Evolutionary conservation across 495 filamentous ascomycete genomes (phyloP).

Genomic region (Neurospora discreta): DNA sequence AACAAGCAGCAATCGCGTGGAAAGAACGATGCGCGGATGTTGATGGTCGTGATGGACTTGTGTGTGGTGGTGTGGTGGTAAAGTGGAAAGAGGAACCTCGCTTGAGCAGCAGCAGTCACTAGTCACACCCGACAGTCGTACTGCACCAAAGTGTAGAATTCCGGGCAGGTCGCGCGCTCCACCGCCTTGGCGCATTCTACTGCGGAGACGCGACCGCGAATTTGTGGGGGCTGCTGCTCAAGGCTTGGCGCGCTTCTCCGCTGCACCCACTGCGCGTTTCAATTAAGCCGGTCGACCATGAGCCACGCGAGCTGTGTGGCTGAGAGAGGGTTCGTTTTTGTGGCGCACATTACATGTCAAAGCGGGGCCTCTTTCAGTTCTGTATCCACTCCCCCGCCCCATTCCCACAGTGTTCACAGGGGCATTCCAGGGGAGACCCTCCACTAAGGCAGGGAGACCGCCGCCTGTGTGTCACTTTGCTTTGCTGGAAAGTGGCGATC

Average conservation of each 20-base stretch:
- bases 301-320: neutral
- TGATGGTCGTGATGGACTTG: constrained; percentile 1
- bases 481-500: constrained; percentile 30
- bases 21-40: constrained; percentile 20
- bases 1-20: constrained; percentile 1
- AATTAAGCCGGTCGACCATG: constrained; percentile 10
- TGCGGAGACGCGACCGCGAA: constrained; percentile 16
- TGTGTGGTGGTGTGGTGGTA: neutral
- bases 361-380: neutral
- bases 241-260: neutral
- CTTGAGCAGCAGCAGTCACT: neutral
- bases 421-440: neutral
- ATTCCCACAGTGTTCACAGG: neutral
- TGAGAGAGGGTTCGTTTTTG: neutral
- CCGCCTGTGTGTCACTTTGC: neutral
- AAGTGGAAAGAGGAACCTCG: constrained; percentile 7
- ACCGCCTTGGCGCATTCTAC: constrained; percentile 5
- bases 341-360: neutral
- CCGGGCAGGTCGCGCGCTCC: neutral
- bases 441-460: neutral
- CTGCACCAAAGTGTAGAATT: constrained; percentile 3
- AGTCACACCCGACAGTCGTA: too few species aligned
- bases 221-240: constrained; percentile 6
- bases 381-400: neutral
- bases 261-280: constrained; percentile 11